Percentiles rank a stretch among this genome's conserved stretches.
These are phyloP conservation scores for Deinandra increscens DNA, from an alignment of 129 eudicot genomes.

Conservation along the genomic window DNA sequence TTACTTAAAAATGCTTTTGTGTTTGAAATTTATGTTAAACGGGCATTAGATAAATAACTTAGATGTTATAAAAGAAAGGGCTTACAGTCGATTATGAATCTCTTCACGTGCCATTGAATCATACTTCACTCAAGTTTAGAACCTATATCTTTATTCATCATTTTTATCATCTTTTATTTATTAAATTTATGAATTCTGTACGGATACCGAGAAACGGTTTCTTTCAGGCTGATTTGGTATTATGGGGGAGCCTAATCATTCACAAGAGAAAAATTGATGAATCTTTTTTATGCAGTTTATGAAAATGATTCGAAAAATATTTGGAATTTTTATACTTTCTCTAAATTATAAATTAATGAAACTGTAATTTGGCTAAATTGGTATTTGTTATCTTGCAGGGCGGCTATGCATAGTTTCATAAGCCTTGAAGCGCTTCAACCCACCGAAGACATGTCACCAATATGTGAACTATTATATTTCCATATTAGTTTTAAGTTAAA, in stretches of 20 bases:
- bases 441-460: conserved; percentile 89
- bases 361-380: not conserved
- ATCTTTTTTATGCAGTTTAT: conserved; percentile 81
- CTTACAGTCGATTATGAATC: conserved; percentile 69
- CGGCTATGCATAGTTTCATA: conserved; percentile 73
- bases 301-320: conserved; percentile 98
- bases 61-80: conserved; percentile 65
- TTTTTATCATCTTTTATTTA: not conserved
- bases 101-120: conserved; percentile 91
- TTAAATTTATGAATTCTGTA: conserved; percentile 10
- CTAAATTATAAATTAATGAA: not conserved
- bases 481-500: not conserved
- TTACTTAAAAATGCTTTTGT: conserved; percentile 16
- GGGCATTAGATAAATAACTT: conserved; percentile 79
- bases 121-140: conserved; percentile 82
- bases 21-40: conserved; percentile 24
- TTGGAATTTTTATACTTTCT: not conserved
- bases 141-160: conserved; percentile 5
- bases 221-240: conserved; percentile 99
- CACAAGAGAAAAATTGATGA: conserved; percentile 73
- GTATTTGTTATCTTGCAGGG: conserved; percentile 39
- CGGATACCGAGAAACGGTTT: conserved; percentile 94
- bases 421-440: conserved; percentile 99
- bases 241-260: conserved; percentile 97
- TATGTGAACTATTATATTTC: conserved; percentile 38